Evolutionary conservation across 768 basidiomycete genomes (phyloP).

Genomic region (Tricholoma bakamatsutake): DNA sequence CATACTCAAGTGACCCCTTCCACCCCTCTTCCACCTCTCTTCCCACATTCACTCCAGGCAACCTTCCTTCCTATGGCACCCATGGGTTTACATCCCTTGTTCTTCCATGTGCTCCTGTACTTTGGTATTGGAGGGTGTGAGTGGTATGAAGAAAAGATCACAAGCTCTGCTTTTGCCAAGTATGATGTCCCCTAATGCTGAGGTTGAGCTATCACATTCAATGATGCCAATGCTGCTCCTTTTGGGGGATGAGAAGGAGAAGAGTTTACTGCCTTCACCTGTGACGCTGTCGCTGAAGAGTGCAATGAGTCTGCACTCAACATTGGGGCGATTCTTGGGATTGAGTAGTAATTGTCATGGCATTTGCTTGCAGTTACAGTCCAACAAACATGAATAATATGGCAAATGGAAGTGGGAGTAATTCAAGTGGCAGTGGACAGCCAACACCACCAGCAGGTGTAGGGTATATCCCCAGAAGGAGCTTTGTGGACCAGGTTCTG

Average conservation of each 20-base stretch:
- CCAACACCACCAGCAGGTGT: conserved; percentile 27
- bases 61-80: conserved; percentile 46
- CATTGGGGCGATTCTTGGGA: conserved; percentile 13
- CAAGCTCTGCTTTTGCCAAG: background rate
- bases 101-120: conserved; percentile 44
- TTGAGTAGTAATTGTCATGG: background rate
- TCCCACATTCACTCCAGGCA: conserved; percentile 25
- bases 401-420: background rate
- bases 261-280: no score
- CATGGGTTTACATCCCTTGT: conserved; percentile 51
- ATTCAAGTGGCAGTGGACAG: background rate
- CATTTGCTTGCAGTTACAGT: no score
- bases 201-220: background rate
- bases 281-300: conserved; percentile 11
- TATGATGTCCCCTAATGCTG: background rate
- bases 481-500: conserved; percentile 78
- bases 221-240: conserved; percentile 2
- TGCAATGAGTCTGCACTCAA: conserved; percentile 15
- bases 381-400: background rate
- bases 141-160: conserved; percentile 8
- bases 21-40: conserved; percentile 14
- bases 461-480: conserved; percentile 82
- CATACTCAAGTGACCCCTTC: conserved; percentile 19
- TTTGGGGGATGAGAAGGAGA: background rate
- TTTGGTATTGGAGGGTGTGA: conserved; percentile 40